Conservation (phyloP, 257 asterid genomes). For the Thymus quinquecostatus region DNA sequence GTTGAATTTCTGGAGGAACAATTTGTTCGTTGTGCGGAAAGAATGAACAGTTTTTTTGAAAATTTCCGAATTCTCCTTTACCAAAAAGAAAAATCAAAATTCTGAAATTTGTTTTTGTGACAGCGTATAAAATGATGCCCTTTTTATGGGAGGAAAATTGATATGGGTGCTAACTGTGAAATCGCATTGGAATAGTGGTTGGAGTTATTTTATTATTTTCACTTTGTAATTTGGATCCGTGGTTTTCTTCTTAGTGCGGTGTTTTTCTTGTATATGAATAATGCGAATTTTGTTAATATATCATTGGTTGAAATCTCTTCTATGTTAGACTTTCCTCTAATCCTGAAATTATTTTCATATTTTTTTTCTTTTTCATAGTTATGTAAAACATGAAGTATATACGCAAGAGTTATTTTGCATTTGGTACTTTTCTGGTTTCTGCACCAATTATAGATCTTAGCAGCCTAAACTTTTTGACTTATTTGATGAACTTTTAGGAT, state of each 20-base stretch:
- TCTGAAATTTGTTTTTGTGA: not conserved
- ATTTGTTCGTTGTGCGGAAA: not conserved
- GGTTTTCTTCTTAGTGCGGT: constrained; percentile 12
- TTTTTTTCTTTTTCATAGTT: not conserved
- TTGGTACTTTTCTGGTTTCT: constrained; percentile 4
- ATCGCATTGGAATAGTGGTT: constrained; percentile 4
- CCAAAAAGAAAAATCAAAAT: too few relatives aligned
- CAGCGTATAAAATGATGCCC: not conserved
- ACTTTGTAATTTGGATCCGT: constrained; percentile 6
- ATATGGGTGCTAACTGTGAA: not conserved
- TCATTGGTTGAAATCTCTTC: not conserved
- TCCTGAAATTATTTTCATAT: not conserved
- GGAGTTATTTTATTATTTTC: not conserved
- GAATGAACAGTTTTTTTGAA: not conserved
- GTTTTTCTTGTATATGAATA: not conserved
- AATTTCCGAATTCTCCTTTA: too few relatives aligned
- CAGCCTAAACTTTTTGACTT: constrained; percentile 14
- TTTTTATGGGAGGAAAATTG: not conserved
- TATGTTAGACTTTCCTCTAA: not conserved
- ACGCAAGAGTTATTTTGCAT: constrained; percentile 16
- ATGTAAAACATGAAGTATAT: not conserved
- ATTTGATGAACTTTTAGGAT: constrained; percentile 14
- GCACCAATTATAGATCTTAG: constrained; percentile 1
- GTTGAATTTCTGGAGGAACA: not conserved
- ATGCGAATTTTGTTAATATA: not conserved